Evolutionary conservation across 2,329 filamentous ascomycete genomes (phyloP), one percentile per base, ranked within the genome.

Genomic region (Beauveria scarabaeidicola): DNA sequence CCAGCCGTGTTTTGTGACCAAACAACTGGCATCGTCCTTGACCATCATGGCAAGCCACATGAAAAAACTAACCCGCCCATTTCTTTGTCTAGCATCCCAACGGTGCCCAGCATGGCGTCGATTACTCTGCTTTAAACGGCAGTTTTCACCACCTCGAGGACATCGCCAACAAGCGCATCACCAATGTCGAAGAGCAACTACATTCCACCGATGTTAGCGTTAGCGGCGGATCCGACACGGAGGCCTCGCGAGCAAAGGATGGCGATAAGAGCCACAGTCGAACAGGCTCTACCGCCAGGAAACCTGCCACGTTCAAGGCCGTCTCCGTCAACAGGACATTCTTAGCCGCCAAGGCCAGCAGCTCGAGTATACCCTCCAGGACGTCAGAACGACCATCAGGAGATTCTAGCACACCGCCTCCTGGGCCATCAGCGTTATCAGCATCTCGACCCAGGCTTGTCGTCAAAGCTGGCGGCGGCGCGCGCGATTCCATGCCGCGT

Each of bases 271-370:
- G 79, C 52, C 83, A 90, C 69, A 75, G 75, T 62, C 84, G 83
- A 61, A 77, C 77, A 9, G 76, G 78, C 64, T 80, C 86, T 63
- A 68, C 85, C 3, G 77, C 85, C 63, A 91, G 89, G 79, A 93
- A 90, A 73, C 85, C 86, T 21, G 76, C 86, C 19, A 87, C 85
- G 13, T 94, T 95, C 79, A 95, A 94, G 73, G 84, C 90, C 19
- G 88, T 94, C 52, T 92, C 89, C 5, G 88, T 93, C 65, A 93
- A 92, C 65, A 91, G 89, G 73, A 91, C 84, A 47, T 95, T 93
- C 69, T 79, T 94, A 40, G 84, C 83, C n/a, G 83, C 88, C 62
- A 93, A 93, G 72, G 80, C 75, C 50, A 70, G 78, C 19, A 70
- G 76, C 19, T 71, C 73, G 58, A 72, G 69, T 62, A 69, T 75